phyloP scores from a whole-genome alignment of 2,329 filamentous ascomycete species.

The Chaetomiaceae sp. region DNA sequence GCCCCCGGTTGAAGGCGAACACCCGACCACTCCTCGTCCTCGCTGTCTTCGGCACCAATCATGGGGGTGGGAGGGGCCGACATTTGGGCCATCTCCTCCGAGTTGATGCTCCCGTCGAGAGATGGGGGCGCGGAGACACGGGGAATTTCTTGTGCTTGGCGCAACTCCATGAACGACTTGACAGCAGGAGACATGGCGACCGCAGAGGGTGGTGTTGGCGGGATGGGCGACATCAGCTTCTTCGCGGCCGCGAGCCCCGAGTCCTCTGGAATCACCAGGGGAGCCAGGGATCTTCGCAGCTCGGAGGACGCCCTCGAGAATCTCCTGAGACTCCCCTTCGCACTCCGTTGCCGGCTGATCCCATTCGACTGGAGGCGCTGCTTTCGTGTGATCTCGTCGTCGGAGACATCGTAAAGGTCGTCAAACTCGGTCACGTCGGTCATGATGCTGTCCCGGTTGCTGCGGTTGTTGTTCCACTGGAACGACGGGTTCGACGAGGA shows the following conservation, averaged over 20 bases:
- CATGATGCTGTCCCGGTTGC: constrained; percentile 48
- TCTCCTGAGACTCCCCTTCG: constrained; percentile 38
- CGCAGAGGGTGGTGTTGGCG: constrained; percentile 57
- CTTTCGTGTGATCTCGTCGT: constrained; percentile 57
- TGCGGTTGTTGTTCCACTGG: constrained; percentile 49
- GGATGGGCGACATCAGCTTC: constrained; percentile 53
- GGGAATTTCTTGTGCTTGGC: constrained; percentile 60
- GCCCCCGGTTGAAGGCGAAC: constrained; percentile 73
- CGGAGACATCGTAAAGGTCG: constrained; percentile 80
- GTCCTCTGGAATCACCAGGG: constrained; percentile 47
- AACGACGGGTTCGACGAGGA: constrained; percentile 51
- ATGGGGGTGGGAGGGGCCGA: constrained; percentile 83
- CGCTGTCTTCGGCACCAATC: constrained; percentile 50
- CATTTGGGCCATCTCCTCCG: constrained; percentile 76
- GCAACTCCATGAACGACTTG: constrained; percentile 61
- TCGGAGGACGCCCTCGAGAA: constrained; percentile 35
- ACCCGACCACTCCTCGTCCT: constrained; percentile 62
- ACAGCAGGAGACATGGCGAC: constrained; percentile 72
- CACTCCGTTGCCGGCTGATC: constrained; percentile 29
- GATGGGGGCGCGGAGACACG: constrained; percentile 77
- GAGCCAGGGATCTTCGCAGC: constrained; percentile 36
- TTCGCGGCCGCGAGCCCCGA: constrained; percentile 35
- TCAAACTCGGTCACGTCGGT: constrained; percentile 71
- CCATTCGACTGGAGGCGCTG: constrained; percentile 40
- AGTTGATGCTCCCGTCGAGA: constrained; percentile 79